Evolutionary conservation across 2,329 filamentous ascomycete species (phyloP).

Genomic region (Aspergillus chevalieri): DNA sequence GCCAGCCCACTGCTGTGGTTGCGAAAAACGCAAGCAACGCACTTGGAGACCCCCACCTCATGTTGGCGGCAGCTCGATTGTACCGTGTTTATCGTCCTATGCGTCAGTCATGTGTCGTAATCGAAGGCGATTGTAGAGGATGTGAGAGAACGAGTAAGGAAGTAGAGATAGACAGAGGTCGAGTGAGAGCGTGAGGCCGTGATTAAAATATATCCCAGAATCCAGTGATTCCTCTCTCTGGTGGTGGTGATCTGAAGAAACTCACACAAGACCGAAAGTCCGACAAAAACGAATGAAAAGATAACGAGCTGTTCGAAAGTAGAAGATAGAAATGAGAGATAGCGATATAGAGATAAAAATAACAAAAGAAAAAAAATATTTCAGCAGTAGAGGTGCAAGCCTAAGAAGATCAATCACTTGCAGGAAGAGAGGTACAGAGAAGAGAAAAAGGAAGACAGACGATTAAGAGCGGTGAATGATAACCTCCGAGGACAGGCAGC

Average conservation of each 20-base stretch:
- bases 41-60: conserved; percentile 26
- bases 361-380: neutral
- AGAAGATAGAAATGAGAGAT: conserved; percentile 3
- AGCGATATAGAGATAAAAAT: neutral
- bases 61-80: conserved; percentile 11
- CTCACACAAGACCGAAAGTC: neutral
- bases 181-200: neutral
- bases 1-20: conserved; percentile 25
- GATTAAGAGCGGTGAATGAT: neutral
- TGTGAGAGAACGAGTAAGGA: neutral
- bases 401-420: neutral
- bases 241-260: neutral
- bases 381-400: neutral
- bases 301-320: neutral
- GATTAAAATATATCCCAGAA: neutral
- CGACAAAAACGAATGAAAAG: neutral
- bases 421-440: neutral
- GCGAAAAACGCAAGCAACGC: conserved; percentile 24
- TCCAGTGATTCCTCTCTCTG: neutral
- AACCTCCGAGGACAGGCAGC: neutral
- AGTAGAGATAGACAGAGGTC: neutral
- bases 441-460: neutral
- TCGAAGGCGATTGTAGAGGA: neutral
- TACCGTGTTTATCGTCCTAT: conserved; percentile 8
- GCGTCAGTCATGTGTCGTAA: conserved; percentile 16